Percentiles rank a stretch among this genome's conserved stretches.
Conservation (phyloP, 352 stramenopile genomes). For the Globisporangium carolinianum region DNA sequence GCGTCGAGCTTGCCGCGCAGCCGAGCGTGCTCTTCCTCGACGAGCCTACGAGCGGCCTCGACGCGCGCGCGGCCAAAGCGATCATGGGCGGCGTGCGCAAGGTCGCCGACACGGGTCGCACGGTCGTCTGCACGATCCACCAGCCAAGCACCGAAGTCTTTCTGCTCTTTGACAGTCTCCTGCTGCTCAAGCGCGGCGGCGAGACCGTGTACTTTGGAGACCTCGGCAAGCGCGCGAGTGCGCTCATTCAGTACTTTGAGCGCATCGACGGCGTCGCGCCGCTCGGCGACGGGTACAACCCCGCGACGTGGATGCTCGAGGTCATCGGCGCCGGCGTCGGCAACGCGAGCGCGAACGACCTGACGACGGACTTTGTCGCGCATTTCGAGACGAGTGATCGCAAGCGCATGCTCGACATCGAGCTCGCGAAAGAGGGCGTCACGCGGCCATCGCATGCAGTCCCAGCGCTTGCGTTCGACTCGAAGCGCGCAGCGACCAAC, state of each 20-base stretch:
- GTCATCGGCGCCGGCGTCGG: constrained; percentile 44
- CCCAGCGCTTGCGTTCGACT: constrained; percentile 19
- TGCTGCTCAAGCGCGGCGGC: constrained; percentile 62
- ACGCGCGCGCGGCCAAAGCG: constrained; percentile 17
- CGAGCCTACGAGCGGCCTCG: constrained; percentile 41
- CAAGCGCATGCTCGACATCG: constrained; percentile 16
- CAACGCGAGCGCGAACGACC: constrained; percentile 5
- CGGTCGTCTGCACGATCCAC: constrained; percentile 80
- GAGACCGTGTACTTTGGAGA: constrained; percentile 54
- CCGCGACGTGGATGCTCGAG: constrained; percentile 47
- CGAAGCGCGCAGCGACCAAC: constrained; percentile 25
- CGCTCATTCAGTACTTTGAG: constrained; percentile 39
- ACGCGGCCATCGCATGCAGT: constrained; percentile 8
- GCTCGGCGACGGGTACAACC: constrained; percentile 56
- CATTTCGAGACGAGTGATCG: constrained; percentile 20
- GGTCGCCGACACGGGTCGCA: constrained; percentile 43
- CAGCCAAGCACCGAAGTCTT: constrained; percentile 72
- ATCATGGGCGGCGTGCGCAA: constrained; percentile 36
- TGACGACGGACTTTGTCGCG: constrained; percentile 18
- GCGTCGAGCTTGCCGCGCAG: constrained; percentile 62
- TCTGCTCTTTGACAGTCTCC: constrained; percentile 60
- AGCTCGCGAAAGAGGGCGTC: constrained; percentile 21
- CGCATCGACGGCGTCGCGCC: constrained; percentile 32
- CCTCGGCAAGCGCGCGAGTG: constrained; percentile 29
- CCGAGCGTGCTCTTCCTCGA: constrained; percentile 64